These are phyloP conservation scores for Apiospora koreana DNA, from an alignment of 2,329 filamentous ascomycete species.

Conservation along the genomic window DNA sequence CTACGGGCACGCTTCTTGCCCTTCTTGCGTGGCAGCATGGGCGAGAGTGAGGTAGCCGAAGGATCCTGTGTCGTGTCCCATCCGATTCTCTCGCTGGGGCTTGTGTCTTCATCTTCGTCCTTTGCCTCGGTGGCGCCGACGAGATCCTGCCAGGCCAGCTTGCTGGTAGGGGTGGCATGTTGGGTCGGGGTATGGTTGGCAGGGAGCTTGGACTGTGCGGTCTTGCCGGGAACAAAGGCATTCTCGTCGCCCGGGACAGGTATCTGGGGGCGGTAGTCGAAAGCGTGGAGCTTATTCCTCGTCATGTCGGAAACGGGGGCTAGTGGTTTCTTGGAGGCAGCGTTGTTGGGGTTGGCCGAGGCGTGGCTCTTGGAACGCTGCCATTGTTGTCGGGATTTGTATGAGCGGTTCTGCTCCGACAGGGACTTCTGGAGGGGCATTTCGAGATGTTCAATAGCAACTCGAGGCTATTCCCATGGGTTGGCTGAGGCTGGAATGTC, in stretches of 20 bases:
- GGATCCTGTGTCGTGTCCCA: conserved; percentile 57
- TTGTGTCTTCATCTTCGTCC: conserved; percentile 49
- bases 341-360: conserved; percentile 29
- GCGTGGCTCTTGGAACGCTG: conserved; percentile 56
- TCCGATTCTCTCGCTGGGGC: conserved; percentile 61
- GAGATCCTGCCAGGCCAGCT: conserved; percentile 60
- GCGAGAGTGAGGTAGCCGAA: conserved; percentile 43
- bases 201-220: background rate
- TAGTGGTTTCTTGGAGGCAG: conserved; percentile 35
- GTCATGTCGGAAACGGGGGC: conserved; percentile 58
- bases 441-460: conserved; percentile 12
- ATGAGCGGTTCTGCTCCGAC: conserved; percentile 38
- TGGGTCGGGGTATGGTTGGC: conserved; percentile 32
- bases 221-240: conserved; percentile 6
- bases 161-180: conserved; percentile 42
- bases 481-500: conserved; percentile 20
- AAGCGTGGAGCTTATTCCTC: conserved; percentile 60
- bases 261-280: conserved; percentile 51
- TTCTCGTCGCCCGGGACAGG: conserved; percentile 22
- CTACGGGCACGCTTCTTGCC: conserved; percentile 70
- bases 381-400: conserved; percentile 44
- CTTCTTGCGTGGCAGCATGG: conserved; percentile 48
- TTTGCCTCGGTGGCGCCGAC: conserved; percentile 46
- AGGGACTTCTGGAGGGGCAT: conserved; percentile 45
- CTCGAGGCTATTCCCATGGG: conserved; percentile 10